These are phyloP conservation scores for Heritiera fomes DNA, from an alignment of 345 rosid genomes.

Conservation along the genomic window DNA sequence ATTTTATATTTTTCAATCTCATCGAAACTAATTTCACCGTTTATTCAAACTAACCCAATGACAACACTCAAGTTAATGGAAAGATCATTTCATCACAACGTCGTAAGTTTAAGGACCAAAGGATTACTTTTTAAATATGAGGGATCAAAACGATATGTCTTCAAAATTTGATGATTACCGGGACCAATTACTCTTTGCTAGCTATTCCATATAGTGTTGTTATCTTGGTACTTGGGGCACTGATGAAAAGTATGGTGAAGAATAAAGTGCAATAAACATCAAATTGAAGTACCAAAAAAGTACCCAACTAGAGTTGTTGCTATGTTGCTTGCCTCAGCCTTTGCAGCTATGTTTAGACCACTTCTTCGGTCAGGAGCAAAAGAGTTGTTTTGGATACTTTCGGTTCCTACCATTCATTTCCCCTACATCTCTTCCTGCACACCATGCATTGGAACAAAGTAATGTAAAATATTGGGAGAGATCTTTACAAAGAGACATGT, in stretches of 20 bases:
- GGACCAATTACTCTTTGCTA: too few species aligned
- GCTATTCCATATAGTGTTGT: background rate
- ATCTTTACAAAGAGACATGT: background rate
- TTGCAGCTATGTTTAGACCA: background rate
- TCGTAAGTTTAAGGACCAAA: too few species aligned
- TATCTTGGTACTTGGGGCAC: background rate
- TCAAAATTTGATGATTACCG: too few species aligned
- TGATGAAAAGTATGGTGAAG: background rate
- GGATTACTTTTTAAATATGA: too few species aligned
- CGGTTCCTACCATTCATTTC: background rate
- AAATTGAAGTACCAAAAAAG: background rate
- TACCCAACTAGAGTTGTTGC: background rate
- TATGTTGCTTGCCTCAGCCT: background rate
- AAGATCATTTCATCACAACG: too few species aligned
- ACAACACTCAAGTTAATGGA: too few species aligned
- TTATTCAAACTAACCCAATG: too few species aligned
- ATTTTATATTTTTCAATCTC: too few species aligned
- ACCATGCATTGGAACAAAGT: background rate
- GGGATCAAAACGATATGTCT: too few species aligned
- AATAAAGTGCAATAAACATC: background rate
- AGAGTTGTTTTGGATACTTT: conserved; percentile 2
- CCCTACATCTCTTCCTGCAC: background rate
- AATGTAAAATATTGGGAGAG: background rate
- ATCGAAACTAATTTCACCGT: too few species aligned
- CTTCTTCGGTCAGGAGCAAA: background rate